Evolutionary conservation across 129 eudicot species (phyloP), one percentile per base, ranked within the genome.

Genomic region (Pulicaria dysenterica): DNA sequence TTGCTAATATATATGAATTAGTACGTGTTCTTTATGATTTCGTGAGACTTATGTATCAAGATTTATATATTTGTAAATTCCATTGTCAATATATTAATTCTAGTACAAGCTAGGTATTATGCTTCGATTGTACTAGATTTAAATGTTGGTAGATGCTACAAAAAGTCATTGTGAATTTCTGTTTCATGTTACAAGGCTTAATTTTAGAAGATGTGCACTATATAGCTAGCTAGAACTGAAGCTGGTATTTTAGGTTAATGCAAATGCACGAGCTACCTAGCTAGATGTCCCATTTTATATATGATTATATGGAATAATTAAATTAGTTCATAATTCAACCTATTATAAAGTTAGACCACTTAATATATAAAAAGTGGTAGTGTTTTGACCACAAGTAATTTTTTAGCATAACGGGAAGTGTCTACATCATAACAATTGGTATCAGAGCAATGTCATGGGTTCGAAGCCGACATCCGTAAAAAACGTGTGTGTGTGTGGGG

Each of bases 71-170:
- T 1, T 73, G 78, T 49, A 73, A 39, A 73, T 73, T 62, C 41
- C n/a, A 12, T 7, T 49, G 6, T 50, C 14, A 55, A 15, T 36
- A 73, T 24, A 24, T 24, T 24, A 24, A 24, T 76, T 16, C 13
- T 54, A 68, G 81, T 68, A 76, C 55, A 36, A 68, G 46, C 31
- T 24, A 24, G 31, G 1, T 24, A 24, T 24, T 24, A 24, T 67
- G 45, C 36, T 17, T 58, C 43, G 67, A 19, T 50, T 46, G 69
- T 76, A 76, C 81, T 76, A 67, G 75, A 59, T 46, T 59, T 58
- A 67, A 64, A 58, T 58, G 43, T 67, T 67, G 51, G 69, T 58
- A 58, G 53, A 67, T 76, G 62, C 74, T 76, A 76, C 75, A 67
- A 76, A 76, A 67, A 46, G 36, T 68, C 70, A 76, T 17, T 58